phyloP scores from a whole-genome alignment of 1,284 basidiomycete species.

The Boletus mariae region DNA sequence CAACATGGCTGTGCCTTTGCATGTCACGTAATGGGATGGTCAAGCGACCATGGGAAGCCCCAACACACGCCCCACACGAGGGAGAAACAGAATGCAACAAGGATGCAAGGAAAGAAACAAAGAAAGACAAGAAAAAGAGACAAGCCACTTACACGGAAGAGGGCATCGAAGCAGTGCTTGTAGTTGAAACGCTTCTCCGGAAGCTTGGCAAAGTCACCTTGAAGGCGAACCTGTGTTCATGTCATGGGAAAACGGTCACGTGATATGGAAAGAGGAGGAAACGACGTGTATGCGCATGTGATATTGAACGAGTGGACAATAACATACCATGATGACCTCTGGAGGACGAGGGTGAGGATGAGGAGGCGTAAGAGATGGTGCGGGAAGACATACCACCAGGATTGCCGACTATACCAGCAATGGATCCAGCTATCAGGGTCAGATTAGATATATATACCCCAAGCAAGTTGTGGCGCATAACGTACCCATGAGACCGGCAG shows the following conservation, averaged over 20 bases:
- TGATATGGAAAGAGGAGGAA: constrained; percentile 6
- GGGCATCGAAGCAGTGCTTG: constrained; percentile 81
- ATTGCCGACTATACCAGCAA: constrained; percentile 83
- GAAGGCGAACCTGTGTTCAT: constrained; percentile 50
- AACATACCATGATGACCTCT: constrained; percentile 78
- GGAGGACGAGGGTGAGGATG: constrained; percentile 4
- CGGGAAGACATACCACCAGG: constrained; percentile 60
- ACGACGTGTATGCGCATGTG: constrained; percentile 18
- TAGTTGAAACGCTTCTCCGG: constrained; percentile 84
- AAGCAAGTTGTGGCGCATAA: constrained; percentile 10
- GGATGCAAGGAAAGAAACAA: constrained; percentile 2
- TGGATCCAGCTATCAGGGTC: constrained; percentile 70
- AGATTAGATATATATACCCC: constrained; percentile 21
- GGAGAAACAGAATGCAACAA: background rate
- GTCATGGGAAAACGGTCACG: constrained; percentile 15
- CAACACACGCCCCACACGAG: background rate
- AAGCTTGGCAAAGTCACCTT: constrained; percentile 85
- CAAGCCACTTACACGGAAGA: constrained; percentile 59
- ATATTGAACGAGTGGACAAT: constrained; percentile 7
- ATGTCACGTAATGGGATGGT: background rate
- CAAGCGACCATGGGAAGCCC: background rate
- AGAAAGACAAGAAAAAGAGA: background rate
- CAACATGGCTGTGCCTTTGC: background rate
- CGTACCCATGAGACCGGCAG: constrained; percentile 80
- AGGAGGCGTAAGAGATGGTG: background rate